Percentiles rank a stretch among this genome's conserved stretches.
These are phyloP conservation scores for Talaromyces rugulosus DNA, from an alignment of 2,329 filamentous ascomycete genomes.

Conservation along the genomic window DNA sequence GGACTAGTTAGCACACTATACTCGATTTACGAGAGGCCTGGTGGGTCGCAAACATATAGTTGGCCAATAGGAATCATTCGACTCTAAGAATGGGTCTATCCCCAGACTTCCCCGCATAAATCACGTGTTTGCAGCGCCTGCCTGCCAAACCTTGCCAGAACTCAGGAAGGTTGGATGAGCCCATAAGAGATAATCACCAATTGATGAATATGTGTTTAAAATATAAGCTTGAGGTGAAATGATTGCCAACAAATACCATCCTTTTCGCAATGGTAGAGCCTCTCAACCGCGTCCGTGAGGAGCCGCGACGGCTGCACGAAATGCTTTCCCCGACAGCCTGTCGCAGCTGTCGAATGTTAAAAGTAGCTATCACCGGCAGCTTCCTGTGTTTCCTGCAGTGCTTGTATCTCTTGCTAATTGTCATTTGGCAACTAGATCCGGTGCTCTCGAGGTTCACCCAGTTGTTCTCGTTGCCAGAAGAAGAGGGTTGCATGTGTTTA, in stretches of 20 bases:
- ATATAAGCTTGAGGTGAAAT: too few relatives aligned
- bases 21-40: too few relatives aligned
- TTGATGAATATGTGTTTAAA: too few relatives aligned
- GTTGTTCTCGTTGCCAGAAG: constrained; percentile 4
- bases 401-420: neutral
- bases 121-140: neutral
- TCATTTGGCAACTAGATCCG: neutral
- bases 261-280: neutral
- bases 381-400: neutral
- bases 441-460: constrained; percentile 3
- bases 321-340: neutral
- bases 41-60: too few relatives aligned
- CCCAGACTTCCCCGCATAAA: neutral
- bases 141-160: too few relatives aligned
- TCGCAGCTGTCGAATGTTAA: neutral
- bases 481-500: constrained; percentile 1
- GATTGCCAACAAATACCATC: too few relatives aligned
- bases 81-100: too few relatives aligned
- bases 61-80: too few relatives aligned
- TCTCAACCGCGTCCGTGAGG: neutral
- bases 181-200: too few relatives aligned
- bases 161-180: too few relatives aligned
- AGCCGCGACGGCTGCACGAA: neutral
- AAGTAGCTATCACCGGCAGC: neutral
- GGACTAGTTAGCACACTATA: too few relatives aligned